Base-by-base conservation (phyloP, 352 stramenopile species). In the Phytophthora fragariae region DNA sequence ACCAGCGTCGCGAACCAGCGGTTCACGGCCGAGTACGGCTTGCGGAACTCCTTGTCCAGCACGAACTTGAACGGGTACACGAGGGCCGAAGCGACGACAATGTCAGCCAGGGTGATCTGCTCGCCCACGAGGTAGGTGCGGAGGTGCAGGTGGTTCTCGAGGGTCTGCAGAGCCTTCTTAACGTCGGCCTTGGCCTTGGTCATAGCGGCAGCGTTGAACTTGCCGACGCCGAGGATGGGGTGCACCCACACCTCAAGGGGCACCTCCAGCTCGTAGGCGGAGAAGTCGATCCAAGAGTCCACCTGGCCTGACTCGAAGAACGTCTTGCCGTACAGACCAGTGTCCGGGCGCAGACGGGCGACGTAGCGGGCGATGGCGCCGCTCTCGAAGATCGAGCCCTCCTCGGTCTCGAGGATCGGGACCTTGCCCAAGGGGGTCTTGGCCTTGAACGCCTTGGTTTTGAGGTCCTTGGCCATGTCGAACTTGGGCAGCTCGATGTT, bases 51-150 rank as follows among this genome's bases (percentile, higher is more conserved):
- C 75, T 92, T 85, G 75, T 98, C 93, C 54, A 97, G 84, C 35
- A 98, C 84, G 46, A 99, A 82, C 83, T 98, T 98, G 74, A 98
- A 97, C n/a, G 93, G 92, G 82, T 99, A 98, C 33, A 99, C 72
- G 12, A 99, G 84, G 29, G 92, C 83, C 37, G 81, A 94, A 57
- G 82, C 86, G 15, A 88, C 81, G 11, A 98, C 64, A 70, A 99
- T 99, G 77, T 99, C 96, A n/a, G 96, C 97, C 8, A 99, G 79
- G 17, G 96, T 98, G 41, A 99, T 88, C 63, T 93, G 84, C 55
- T 98, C 82, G 59, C 90, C 91, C 10, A 99, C 97, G 1, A 99
- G 73, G 81, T 97, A 99, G 12, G 92, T 98, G 75, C 93, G 91
- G 57, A 94, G 64, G 60, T 88, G 68, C 57, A 99, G 84, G 77